Evolutionary conservation across 306 rosid species (phyloP), one percentile per base, ranked within the genome.

Genomic region (Acacia melanoxylon): DNA sequence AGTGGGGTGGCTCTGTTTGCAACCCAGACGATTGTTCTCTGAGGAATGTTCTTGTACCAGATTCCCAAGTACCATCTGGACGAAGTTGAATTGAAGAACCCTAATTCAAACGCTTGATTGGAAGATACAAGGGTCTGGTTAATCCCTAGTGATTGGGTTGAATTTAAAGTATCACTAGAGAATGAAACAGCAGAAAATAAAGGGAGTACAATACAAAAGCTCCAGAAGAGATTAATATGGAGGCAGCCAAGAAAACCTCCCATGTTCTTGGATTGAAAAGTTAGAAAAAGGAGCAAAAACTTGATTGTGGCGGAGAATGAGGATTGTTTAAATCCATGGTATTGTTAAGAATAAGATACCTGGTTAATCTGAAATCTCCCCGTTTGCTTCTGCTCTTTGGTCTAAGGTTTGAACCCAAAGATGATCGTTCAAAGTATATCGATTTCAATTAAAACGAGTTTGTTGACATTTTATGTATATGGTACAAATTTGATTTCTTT

Each of bases 1-100:
- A 87, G 82, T 19, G 92, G 86, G 52, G 8, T 31, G 81, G 85
- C 87, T 77, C 87, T 85, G 84, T 89, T 89, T 10, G 92, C 92
- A 2, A 87, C 86, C 92, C 92, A 89, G 61, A 87, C 89, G 27
- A 48, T 40, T 13, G 89, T 83, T 42, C 89, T 56, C 2, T 15
- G 29, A 6, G 70, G 58, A 27, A 85, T 81, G 7, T 81, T 56
- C 72, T 79, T 85, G 85, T 89, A 87, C 87, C 92, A 81, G n/a
- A 89, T 81, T 10, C 89, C 90, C 61, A 89, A 78, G 78, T 89
- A 87, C 88, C 90, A 83, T 5, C 33, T 70, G 7, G 86, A 81
- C 46, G 48, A 51, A 3, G 73, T 42, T 0, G 78, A 82, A 16
- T 49, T 25, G 74, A 90, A 88, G 67, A 90, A 80, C 5, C 89